Base-by-base conservation (phyloP, 2,329 filamentous ascomycete species). In the Diaporthe humulicola region DNA sequence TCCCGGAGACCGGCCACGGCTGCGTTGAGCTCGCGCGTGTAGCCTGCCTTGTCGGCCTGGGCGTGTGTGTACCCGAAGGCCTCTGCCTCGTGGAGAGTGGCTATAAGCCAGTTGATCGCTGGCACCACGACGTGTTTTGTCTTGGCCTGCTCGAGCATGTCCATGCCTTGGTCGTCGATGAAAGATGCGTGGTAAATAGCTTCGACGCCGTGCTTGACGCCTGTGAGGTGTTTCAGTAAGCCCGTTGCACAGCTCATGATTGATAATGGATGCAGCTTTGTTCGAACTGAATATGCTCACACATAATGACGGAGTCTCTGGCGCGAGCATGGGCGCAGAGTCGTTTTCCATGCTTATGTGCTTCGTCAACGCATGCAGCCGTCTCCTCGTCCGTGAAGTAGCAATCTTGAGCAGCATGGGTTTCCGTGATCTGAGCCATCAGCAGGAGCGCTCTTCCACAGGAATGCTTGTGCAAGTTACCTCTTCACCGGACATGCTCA, bases 151-250 rank as follows among this genome's bases (percentile, higher is more conserved):
- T 87, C 85, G 0, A 85, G 79, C 81, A 83, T 81, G 33, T 84
- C 81, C 78, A 85, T 82, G n/a, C 82, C 82, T 70, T 83, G 79
- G 38, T 84, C 83, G 72, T 88, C 85, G 19, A 85, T 85, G 67
- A 83, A 88, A 0, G 82, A 85, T 1, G 84, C 86, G 76, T 88
- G 86, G 75, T 85, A 88, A 56, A 88, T 87, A 9, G 87, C 83
- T 64, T 88, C 86, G 0, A 88, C 85, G 2, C 86, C 86, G 57
- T 85, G 83, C 73, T 81, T 81, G 52, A 86, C 40, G 19, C 60
- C 60, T 64, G 60, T 14, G 5, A 22, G 17, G 9, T 25, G 1
- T 8, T 48, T 64, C 17, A 64, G 60, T 45, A 45, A 8, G 33
- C 9, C 33, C 9, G 33, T 36, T 36, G 33, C 9, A 36, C 33